These are phyloP conservation scores for Paraphaeosphaeria sporulosa DNA, from an alignment of 2,329 filamentous ascomycete species.

Conservation along the genomic window DNA sequence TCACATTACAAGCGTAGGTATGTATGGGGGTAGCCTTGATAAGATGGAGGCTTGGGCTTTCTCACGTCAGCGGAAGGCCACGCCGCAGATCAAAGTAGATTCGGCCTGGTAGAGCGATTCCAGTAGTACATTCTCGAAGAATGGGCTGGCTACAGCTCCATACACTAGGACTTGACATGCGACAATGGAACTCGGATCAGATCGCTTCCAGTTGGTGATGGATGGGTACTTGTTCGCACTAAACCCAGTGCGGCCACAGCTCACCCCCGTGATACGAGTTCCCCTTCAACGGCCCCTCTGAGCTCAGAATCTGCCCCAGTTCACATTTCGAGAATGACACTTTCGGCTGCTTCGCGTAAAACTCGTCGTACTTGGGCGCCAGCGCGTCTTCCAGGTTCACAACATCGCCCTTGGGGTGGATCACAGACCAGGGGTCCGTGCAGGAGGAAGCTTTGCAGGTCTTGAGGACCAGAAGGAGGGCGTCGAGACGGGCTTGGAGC, in stretches of 20 bases:
- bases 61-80: background rate
- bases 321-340: constrained; percentile 64
- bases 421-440: constrained; percentile 62
- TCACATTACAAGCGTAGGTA: too few species aligned
- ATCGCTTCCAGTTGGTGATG: too few species aligned
- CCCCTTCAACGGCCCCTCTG: constrained; percentile 58
- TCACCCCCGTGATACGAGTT: constrained; percentile 4
- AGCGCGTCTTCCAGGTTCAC: constrained; percentile 61
- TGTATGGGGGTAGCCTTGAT: background rate
- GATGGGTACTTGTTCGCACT: background rate
- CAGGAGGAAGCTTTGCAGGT: constrained; percentile 65
- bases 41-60: background rate
- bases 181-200: too few species aligned
- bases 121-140: too few species aligned
- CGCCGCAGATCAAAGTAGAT: too few species aligned
- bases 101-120: too few species aligned
- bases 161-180: too few species aligned
- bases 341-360: constrained; percentile 59
- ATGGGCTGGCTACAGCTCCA: too few species aligned
- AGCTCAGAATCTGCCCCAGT: constrained; percentile 62
- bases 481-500: constrained; percentile 54
- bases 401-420: constrained; percentile 64
- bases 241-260: constrained; percentile 6
- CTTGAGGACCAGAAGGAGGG: constrained; percentile 67
- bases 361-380: constrained; percentile 56